These are phyloP conservation scores for Xylaria sp. DNA, from an alignment of 2,329 filamentous ascomycete genomes.

Conservation along the genomic window DNA sequence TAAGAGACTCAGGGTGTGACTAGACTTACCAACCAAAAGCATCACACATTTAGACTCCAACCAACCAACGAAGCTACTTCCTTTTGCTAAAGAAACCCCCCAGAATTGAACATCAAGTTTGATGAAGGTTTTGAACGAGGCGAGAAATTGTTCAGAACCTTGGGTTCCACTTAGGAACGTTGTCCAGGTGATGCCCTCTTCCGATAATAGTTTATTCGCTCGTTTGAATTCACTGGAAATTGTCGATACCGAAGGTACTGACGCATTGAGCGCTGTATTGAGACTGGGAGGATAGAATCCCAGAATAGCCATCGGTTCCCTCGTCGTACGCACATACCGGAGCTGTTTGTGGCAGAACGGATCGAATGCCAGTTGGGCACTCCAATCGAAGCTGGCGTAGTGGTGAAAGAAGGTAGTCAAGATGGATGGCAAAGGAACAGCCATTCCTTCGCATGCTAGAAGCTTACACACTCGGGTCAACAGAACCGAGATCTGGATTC, in stretches of 20 bases:
- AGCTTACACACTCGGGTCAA: slow-evolving; percentile 65
- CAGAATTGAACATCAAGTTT: slow-evolving; percentile 70
- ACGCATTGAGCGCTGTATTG: slow-evolving; percentile 63
- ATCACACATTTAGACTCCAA: slow-evolving; percentile 65
- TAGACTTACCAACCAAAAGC: slow-evolving; percentile 60
- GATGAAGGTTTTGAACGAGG: slow-evolving; percentile 58
- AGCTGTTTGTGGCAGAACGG: slow-evolving; percentile 61
- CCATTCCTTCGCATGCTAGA: slow-evolving; percentile 45
- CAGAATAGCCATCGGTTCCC: slow-evolving; percentile 67
- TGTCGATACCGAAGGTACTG: slow-evolving; percentile 56
- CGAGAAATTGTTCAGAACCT: slow-evolving; percentile 56
- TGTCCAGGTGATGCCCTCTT: slow-evolving; percentile 49
- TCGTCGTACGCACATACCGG: slow-evolving; percentile 58
- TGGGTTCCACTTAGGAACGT: slow-evolving; percentile 44
- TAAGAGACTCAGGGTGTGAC: background rate
- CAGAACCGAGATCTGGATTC: slow-evolving; percentile 68
- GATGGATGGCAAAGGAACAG: slow-evolving; percentile 55
- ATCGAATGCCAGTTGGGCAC: slow-evolving; percentile 59
- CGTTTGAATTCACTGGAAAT: slow-evolving; percentile 58
- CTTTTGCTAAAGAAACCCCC: slow-evolving; percentile 61
- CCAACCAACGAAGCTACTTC: slow-evolving; percentile 65
- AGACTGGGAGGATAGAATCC: slow-evolving; percentile 66
- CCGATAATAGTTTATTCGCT: slow-evolving; percentile 50
- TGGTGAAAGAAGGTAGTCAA: slow-evolving; percentile 66
- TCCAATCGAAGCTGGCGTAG: slow-evolving; percentile 67